Base-by-base conservation (phyloP, 2,329 filamentous ascomycete genomes). In the Fusarium hostae region DNA sequence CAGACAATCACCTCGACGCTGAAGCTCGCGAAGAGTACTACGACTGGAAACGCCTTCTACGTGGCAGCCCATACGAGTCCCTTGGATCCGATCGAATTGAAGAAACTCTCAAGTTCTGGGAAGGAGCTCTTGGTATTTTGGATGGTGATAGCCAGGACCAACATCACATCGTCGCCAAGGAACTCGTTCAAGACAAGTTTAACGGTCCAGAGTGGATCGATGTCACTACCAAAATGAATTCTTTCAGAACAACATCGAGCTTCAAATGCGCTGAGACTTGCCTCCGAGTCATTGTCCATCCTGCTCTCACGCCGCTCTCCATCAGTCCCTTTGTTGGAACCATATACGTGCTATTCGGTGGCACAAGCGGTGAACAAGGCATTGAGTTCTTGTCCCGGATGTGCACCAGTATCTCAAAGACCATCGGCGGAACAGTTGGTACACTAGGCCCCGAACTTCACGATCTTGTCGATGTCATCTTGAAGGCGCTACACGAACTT, bases 321-420 rank as follows among this genome's bases (percentile, higher is more conserved):
- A 75, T 84, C 16, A 81, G 83, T 47, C 68, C 79, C 9, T 72
- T 80, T 30, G 76, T 82, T 2, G 75, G 77, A 4, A 63, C 48
- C 0, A 75, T 82, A 16, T 79, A 76, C 63, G 77, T 75, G 16
- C 79, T 79, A 37, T 59, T 82, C 1, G 63, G 76, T 9, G 81
- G 81, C 3, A 64, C 75, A n/a, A 76, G 77, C 2, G 78, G 76
- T 76, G 70, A 70, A 50, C 16, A 60, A 16, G 12, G 67, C 79
- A 11, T 81, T 76, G 72, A 67, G 9, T 79, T 79, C 11, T 30
- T 70, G 12, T 24, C 9, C 30, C 18, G 51, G 6, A 56, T 60
- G 44, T 70, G 59, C n/a, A 13, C 12, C 13, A 24, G 20, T 11
- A n/a, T 22, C 1, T 10, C 13, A 13, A 20, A 22, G 5, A 22